Percentiles rank a stretch among this genome's conserved stretches.
phyloP scores from a whole-genome alignment of 192 early-diverging fungal species.

The Podila horticola region DNA sequence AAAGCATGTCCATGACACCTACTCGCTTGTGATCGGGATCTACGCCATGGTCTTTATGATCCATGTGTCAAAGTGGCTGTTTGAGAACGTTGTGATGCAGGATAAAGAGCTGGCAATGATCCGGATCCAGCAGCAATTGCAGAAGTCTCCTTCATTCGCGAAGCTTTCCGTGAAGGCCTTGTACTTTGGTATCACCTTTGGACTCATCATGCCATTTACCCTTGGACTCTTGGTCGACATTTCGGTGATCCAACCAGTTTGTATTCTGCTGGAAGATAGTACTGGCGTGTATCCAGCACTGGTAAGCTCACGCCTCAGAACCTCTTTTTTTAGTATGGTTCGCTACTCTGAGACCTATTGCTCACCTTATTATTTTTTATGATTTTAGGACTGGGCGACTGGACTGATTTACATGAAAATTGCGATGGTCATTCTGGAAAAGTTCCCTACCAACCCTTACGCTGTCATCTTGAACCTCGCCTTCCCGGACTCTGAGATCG shows the following conservation, averaged over 20 bases:
- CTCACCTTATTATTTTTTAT: not conserved
- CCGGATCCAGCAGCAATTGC: conserved; percentile 13
- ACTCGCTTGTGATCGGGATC: conserved; percentile 77
- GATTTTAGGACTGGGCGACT: conserved; percentile 74
- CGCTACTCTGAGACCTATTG: not conserved
- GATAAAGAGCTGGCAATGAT: conserved; percentile 8
- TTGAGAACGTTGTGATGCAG: conserved; percentile 17
- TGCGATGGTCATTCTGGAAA: conserved; percentile 55
- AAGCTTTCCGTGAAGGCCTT: conserved; percentile 49
- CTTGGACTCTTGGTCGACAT: conserved; percentile 78
- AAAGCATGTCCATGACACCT: conserved; percentile 79
- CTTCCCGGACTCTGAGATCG: conserved; percentile 33
- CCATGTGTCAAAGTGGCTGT: conserved; percentile 43
- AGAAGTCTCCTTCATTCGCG: conserved; percentile 14
- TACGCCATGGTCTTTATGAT: conserved; percentile 55
- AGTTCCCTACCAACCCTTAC: conserved; percentile 59
- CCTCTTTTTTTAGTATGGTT: not conserved
- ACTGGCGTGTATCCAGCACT: conserved; percentile 47
- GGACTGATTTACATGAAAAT: conserved; percentile 80
- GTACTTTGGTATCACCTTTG: conserved; percentile 65
- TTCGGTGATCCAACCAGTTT: conserved; percentile 74
- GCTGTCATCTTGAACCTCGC: conserved; percentile 22
- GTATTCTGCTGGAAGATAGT: conserved; percentile 41
- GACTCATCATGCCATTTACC: conserved; percentile 73
- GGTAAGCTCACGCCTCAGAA: conserved; percentile 7